phyloP scores from a whole-genome alignment of 176 grass and related monocot genomes.

The Pontederia crassipes region DNA sequence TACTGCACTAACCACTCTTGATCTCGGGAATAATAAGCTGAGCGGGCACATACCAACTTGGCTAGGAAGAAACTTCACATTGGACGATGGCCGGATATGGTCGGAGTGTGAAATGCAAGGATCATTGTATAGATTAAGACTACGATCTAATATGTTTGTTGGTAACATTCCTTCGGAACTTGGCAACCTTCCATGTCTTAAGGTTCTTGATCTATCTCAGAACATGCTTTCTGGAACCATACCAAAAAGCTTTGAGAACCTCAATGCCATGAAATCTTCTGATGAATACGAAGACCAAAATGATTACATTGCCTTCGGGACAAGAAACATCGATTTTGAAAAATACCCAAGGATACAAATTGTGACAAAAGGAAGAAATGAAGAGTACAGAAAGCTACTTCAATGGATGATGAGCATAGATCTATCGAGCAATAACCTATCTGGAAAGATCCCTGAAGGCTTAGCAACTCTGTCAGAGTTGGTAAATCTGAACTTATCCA shows the following conservation, averaged over 20 bases:
- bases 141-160: not conserved
- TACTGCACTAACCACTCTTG: not conserved
- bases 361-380: not conserved
- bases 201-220: not conserved
- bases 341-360: not conserved
- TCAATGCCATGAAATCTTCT: not conserved
- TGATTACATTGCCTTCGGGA: not conserved
- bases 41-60: not conserved
- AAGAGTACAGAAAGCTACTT: not conserved
- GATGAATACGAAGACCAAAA: not conserved
- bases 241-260: not conserved
- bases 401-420: not conserved
- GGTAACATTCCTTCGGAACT: not conserved
- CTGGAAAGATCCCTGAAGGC: not conserved
- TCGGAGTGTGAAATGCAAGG: not conserved
- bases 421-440: not conserved
- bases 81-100: not conserved
- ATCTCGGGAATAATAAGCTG: not conserved
- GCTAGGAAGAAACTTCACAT: not conserved
- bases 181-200: not conserved
- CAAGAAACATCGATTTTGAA: not conserved
- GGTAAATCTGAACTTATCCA: not conserved
- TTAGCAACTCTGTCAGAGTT: not conserved
- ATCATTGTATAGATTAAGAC: not conserved
- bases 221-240: not conserved